Percentiles rank a stretch among this genome's conserved stretches.
Evolutionary conservation across 768 basidiomycete genomes (phyloP).

Genomic region (Pisolithus sp.): DNA sequence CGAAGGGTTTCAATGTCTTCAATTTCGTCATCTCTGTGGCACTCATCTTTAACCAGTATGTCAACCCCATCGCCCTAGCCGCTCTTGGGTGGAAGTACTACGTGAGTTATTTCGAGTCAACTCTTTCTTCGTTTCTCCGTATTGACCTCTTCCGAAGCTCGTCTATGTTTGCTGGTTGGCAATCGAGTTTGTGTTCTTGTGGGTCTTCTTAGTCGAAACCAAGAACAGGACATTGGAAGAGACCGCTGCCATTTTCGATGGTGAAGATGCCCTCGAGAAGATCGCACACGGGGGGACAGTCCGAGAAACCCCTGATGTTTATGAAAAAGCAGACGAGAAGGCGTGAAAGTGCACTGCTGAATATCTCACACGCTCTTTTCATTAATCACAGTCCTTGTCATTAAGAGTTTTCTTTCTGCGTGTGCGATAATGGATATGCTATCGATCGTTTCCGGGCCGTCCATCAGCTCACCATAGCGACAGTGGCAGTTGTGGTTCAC

Average conservation of each 20-base stretch:
- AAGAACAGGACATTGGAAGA: conserved; percentile 72
- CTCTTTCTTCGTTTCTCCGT: background rate
- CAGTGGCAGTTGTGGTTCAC: too few species aligned
- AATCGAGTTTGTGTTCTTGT: conserved; percentile 60
- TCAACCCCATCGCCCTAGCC: conserved; percentile 73
- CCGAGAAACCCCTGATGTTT: too few species aligned
- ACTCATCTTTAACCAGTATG: conserved; percentile 86
- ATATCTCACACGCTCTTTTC: too few species aligned
- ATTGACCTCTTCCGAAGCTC: background rate
- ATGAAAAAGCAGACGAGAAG: too few species aligned
- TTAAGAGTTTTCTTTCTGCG: too few species aligned
- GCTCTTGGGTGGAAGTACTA: conserved; percentile 73
- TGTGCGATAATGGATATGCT: too few species aligned
- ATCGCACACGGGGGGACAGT: conserved; percentile 22
- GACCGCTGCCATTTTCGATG: conserved; percentile 78
- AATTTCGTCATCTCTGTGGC: conserved; percentile 71
- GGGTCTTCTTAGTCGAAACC: conserved; percentile 66
- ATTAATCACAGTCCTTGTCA: too few species aligned
- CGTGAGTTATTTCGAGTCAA: conserved; percentile 26
- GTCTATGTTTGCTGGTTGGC: conserved; percentile 53
- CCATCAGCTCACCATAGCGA: too few species aligned
- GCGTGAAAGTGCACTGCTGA: too few species aligned
- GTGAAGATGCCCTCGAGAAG: conserved; percentile 42
- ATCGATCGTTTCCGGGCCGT: too few species aligned
- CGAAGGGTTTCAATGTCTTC: conserved; percentile 81